Base-by-base conservation (phyloP, 306 rosid genomes). In the Begonia masoniana region DNA sequence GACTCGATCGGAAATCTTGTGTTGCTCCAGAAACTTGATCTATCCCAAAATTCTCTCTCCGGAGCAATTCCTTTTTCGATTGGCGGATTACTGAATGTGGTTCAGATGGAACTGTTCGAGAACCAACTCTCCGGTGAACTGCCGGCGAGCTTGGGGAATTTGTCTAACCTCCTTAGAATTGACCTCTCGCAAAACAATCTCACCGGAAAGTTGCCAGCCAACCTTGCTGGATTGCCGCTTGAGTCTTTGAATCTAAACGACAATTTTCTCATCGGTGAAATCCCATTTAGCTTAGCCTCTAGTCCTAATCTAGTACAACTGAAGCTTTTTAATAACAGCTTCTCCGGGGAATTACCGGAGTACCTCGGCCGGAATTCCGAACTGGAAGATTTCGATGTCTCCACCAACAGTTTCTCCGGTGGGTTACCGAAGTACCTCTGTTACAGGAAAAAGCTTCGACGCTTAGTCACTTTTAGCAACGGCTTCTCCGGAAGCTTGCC, bases 301-400 rank as follows among this genome's bases (percentile, higher is more conserved):
- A 86, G 71, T 55, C 73, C 77, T 5, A 61, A 81, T 21, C 74
- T 91, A 21, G 4, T 7, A 1, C 11, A 47, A 4, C 42, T 91
- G 57, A 67, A 54, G 15, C 74, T 86, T 70, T 91, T 83, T 62
- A 86, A 91, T 59, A 91, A 91, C 76, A 78, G 77, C 66, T 83
- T 91, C 41, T 73, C 78, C 0, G 94, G 94, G 6, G 43, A 51
- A 15, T 47, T 91, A 0, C 88, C 96, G 0, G 52, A 12, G 15
- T 64, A 70, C 77, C 76, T 91, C 1, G 99, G 96, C 12, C 57
- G 49, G 15, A 36, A 73, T 58, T 77, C 94, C 3, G 50, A 53
- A 2, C 48, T 91, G 55, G 10, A 3, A 5, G 76, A 70, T 1
- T 45, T 91, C 14, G 96, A 91, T 56, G 81, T 86, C 61, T 91